These are phyloP conservation scores for Fusarium abutilonis DNA, from an alignment of 2,329 filamentous ascomycete genomes.

Conservation along the genomic window DNA sequence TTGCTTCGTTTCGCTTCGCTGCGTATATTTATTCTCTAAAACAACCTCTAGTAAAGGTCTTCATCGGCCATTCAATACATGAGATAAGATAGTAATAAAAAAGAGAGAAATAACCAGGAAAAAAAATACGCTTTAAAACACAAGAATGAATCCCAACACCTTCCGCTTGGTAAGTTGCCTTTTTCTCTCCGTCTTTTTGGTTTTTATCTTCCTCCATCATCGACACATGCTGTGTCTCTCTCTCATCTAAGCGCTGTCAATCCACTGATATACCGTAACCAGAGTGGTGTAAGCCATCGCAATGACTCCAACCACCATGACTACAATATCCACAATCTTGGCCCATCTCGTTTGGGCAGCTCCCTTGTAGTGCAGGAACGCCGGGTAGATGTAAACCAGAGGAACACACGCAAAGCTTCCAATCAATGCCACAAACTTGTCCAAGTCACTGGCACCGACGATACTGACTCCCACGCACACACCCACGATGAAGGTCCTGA, in stretches of 20 bases:
- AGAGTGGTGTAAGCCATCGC: conserved; percentile 78
- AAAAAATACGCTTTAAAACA: conserved; percentile 10
- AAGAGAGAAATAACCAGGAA: not conserved
- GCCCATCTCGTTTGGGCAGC: conserved; percentile 65
- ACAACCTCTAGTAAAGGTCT: not conserved
- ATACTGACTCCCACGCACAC: conserved; percentile 70
- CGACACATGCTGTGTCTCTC: not conserved
- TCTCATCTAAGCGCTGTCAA: conserved; percentile 36
- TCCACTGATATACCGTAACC: conserved; percentile 62
- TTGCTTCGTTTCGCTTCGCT: not conserved
- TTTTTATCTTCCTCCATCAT: conserved; percentile 4
- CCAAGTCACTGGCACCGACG: conserved; percentile 72
- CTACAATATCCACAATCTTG: conserved; percentile 67
- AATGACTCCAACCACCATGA: conserved; percentile 70
- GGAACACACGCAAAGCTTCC: conserved; percentile 79
- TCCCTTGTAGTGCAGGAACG: conserved; percentile 74
- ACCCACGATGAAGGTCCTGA: conserved; percentile 66
- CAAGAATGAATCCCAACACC: not conserved
- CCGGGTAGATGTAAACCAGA: conserved; percentile 80
- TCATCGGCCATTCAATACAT: conserved; percentile 7
- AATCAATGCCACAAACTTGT: conserved; percentile 79
- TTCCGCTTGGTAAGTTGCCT: conserved; percentile 32
- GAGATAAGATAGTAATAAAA: not conserved
- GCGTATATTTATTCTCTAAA: conserved; percentile 7
- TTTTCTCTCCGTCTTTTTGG: conserved; percentile 8